Conservation (phyloP, 2,329 filamentous ascomycete species). For the Colletotrichum lindemuthianum region DNA sequence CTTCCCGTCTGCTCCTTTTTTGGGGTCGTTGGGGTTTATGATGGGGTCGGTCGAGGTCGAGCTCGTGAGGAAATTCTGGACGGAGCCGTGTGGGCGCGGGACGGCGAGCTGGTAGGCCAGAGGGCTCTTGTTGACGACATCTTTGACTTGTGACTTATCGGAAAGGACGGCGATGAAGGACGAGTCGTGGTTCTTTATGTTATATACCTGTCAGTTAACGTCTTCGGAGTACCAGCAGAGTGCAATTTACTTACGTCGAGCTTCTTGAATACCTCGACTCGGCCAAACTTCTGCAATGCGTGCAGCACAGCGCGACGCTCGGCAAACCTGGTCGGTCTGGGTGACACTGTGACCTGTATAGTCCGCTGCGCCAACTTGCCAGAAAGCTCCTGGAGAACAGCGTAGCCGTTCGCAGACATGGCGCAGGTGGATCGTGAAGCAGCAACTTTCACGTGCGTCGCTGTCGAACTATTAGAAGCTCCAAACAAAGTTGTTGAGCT, state of each 20-base stretch:
- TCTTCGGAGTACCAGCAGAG: background rate
- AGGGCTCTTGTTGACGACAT: conserved; percentile 57
- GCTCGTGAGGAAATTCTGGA: conserved; percentile 45
- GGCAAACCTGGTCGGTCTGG: conserved; percentile 60
- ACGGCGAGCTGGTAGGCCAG: conserved; percentile 55
- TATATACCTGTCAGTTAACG: background rate
- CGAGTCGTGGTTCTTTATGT: conserved; percentile 53
- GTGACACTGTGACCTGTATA: conserved; percentile 63
- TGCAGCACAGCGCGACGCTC: conserved; percentile 66
- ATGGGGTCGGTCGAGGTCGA: conserved; percentile 31
- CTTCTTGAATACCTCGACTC: conserved; percentile 64
- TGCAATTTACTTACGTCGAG: conserved; percentile 45
- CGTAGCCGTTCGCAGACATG: conserved; percentile 28
- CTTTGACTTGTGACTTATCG: conserved; percentile 49
- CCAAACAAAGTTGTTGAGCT: conserved; percentile 22
- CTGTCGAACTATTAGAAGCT: conserved; percentile 12
- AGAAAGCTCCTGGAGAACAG: conserved; percentile 24
- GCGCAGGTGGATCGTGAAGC: background rate
- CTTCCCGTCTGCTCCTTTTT: background rate
- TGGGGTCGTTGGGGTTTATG: background rate
- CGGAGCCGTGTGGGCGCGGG: conserved; percentile 38
- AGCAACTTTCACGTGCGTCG: background rate
- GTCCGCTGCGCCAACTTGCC: conserved; percentile 41
- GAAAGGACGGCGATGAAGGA: conserved; percentile 62
- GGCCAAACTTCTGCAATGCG: conserved; percentile 59